A percentile compares a stretch with the other conserved stretches of the same genome.
These are phyloP conservation scores for Sphaerulina vaccinii DNA, from an alignment of 2,329 filamentous ascomycete species.

Conservation along the genomic window DNA sequence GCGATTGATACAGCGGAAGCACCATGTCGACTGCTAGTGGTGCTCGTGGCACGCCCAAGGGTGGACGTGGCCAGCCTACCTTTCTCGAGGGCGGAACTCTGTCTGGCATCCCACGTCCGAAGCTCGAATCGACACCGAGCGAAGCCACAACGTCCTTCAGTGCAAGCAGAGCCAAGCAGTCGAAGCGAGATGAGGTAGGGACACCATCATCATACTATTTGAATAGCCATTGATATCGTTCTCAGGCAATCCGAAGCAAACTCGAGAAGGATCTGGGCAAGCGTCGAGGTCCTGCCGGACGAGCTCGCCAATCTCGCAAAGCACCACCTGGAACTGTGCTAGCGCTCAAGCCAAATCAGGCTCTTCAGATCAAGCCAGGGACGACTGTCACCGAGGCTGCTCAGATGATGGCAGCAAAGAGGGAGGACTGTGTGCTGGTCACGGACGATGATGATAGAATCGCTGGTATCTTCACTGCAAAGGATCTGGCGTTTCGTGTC, in stretches of 20 bases:
- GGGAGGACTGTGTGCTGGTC: conserved; percentile 95
- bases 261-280: conserved; percentile 97
- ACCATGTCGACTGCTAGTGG: conserved; percentile 63
- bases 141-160: conserved; percentile 70
- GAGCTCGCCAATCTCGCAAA: conserved; percentile 83
- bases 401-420: conserved; percentile 97
- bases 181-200: conserved; percentile 92
- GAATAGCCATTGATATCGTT: conserved; percentile 7
- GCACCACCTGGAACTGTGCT: conserved; percentile 94
- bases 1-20: conserved; percentile 6
- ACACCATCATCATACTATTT: not conserved
- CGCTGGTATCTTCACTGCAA: conserved; percentile 97
- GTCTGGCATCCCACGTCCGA: conserved; percentile 69
- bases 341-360: conserved; percentile 89
- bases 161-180: conserved; percentile 92
- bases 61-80: conserved; percentile 40
- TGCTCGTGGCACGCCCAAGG: conserved; percentile 69
- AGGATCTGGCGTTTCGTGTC: conserved; percentile 95
- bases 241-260: conserved; percentile 91
- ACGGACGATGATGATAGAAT: conserved; percentile 98
- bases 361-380: conserved; percentile 92
- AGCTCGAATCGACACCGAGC: conserved; percentile 57
- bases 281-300: conserved; percentile 79
- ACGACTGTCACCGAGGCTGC: conserved; percentile 95
- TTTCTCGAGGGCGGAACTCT: conserved; percentile 58